These are phyloP conservation scores for Venturia oleaginea DNA, from an alignment of 2,329 filamentous ascomycete genomes.

Conservation along the genomic window DNA sequence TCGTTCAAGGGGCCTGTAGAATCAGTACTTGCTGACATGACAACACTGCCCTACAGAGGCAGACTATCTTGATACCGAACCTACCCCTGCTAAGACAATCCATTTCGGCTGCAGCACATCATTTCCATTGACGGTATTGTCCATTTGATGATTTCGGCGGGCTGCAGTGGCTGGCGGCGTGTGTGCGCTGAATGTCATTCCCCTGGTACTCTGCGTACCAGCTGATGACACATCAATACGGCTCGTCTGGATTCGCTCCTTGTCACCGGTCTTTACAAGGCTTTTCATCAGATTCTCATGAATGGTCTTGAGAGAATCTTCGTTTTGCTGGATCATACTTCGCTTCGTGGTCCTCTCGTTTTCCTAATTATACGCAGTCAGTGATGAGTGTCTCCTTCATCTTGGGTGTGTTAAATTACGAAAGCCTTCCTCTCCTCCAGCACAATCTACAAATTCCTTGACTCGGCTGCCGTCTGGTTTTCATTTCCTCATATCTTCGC, in stretches of 20 bases:
- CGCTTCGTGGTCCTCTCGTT: too few relatives aligned
- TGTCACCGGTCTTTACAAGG: neutral
- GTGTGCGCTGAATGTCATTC: neutral
- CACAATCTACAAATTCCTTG: too few relatives aligned
- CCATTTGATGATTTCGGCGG: neutral
- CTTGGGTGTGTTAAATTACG: too few relatives aligned
- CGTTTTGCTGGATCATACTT: too few relatives aligned
- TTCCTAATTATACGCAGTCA: too few relatives aligned
- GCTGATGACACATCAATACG: neutral
- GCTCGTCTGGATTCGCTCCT: neutral
- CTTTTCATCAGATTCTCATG: too few relatives aligned
- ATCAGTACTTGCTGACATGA: neutral
- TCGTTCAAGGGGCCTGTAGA: neutral
- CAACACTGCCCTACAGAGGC: neutral
- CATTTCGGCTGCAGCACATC: neutral
- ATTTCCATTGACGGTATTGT: neutral
- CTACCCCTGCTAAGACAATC: neutral
- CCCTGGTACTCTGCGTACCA: neutral
- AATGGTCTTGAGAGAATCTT: too few relatives aligned
- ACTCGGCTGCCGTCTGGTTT: too few relatives aligned
- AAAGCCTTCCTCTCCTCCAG: too few relatives aligned
- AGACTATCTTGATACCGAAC: neutral
- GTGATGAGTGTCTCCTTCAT: too few relatives aligned
- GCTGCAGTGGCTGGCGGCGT: neutral
- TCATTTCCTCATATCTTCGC: too few relatives aligned